phyloP scores from a whole-genome alignment of 2,329 filamentous ascomycete species.

The Fusarium torulosum region DNA sequence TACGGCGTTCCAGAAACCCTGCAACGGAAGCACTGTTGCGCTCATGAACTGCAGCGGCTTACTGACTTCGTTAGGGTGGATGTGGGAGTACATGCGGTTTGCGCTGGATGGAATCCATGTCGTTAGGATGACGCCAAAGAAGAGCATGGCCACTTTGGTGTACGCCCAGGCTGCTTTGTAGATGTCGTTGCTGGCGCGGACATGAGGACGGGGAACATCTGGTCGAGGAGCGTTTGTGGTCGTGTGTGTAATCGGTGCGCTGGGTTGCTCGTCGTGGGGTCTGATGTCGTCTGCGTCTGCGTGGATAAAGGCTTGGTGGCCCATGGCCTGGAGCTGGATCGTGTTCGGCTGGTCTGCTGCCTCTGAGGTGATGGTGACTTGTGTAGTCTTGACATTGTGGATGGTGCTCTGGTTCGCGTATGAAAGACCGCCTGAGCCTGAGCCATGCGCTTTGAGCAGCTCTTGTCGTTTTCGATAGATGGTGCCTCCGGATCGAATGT shows the following conservation, averaged over 20 bases:
- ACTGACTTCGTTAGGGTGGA: background rate
- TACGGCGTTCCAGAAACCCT: conserved; percentile 11
- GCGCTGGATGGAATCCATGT: conserved; percentile 11
- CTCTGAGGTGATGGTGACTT: conserved; percentile 7
- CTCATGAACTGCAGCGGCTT: conserved; percentile 20
- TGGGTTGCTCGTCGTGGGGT: background rate
- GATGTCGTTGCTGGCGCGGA: background rate
- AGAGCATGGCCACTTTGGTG: conserved; percentile 11
- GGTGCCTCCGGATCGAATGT: conserved; percentile 1
- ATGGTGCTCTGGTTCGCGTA: conserved; percentile 1
- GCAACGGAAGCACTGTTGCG: background rate
- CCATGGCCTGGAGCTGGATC: background rate
- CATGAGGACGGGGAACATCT: background rate
- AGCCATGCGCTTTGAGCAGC: background rate
- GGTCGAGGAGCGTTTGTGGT: background rate
- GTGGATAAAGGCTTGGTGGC: background rate
- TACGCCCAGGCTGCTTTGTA: conserved; percentile 17
- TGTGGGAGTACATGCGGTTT: conserved; percentile 12
- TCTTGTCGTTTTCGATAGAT: conserved; percentile 19
- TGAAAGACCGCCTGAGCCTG: background rate
- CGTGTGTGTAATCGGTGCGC: background rate
- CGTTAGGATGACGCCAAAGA: background rate
- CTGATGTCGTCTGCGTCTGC: background rate
- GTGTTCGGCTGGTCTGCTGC: background rate
- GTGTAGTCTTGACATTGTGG: conserved; percentile 13